Conservation (phyloP, 768 basidiomycete species). For the Boletus vinaceobasis region DNA sequence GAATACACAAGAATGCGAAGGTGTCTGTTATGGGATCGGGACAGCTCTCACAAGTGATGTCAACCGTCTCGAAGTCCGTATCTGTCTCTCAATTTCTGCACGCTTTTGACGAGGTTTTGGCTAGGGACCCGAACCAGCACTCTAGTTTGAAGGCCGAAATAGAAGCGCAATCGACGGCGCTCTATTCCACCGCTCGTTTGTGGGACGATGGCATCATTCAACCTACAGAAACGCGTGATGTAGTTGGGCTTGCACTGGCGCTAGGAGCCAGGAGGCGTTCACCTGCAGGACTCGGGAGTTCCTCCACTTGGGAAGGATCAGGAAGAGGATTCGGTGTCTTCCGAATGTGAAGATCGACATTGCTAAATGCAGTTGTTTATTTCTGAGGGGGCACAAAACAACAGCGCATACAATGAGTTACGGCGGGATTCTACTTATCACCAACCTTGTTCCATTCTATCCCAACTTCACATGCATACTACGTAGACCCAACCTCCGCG, state of each 20-base stretch:
- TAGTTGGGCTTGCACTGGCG: conserved; percentile 83
- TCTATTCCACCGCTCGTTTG: conserved; percentile 87
- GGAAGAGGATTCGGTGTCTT: conserved; percentile 82
- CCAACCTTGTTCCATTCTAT: background rate
- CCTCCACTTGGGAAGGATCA: conserved; percentile 64
- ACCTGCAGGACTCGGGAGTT: conserved; percentile 2
- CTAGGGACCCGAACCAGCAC: conserved; percentile 78
- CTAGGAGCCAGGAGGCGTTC: conserved; percentile 55
- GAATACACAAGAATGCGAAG: conserved; percentile 67
- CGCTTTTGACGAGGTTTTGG: background rate
- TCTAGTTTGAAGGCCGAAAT: conserved; percentile 73
- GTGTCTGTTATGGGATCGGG: conserved; percentile 95
- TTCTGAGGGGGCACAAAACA: conserved; percentile 24
- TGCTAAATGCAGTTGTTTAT: conserved; percentile 28
- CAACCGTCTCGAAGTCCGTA: conserved; percentile 75
- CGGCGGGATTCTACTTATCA: too few species aligned
- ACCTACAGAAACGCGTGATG: conserved; percentile 85
- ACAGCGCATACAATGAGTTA: background rate
- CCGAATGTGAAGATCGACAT: conserved; percentile 63
- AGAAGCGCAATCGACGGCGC: conserved; percentile 81
- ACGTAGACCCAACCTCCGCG: background rate
- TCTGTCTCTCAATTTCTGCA: background rate
- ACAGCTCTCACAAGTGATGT: conserved; percentile 92
- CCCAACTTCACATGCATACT: background rate
- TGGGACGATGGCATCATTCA: conserved; percentile 94